Evolutionary conservation across 768 basidiomycete genomes (phyloP).

Genomic region (Lentinula edodes): DNA sequence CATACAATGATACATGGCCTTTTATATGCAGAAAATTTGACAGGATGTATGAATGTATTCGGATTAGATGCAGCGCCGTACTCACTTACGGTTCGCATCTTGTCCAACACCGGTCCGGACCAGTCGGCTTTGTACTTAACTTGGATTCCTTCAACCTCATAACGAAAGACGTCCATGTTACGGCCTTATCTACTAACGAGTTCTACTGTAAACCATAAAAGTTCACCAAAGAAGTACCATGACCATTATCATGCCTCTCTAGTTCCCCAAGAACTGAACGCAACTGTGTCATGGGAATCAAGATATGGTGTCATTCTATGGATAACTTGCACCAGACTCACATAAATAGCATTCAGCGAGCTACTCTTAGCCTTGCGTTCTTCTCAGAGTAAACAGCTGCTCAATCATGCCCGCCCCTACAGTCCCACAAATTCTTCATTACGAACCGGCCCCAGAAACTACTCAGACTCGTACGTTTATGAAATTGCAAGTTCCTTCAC

Average conservation of each 20-base stretch:
- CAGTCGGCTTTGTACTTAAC: background rate
- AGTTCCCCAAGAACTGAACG: background rate
- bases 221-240: too few relatives aligned
- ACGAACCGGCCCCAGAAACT: conserved; percentile 26
- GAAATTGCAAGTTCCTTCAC: background rate
- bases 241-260: too few relatives aligned
- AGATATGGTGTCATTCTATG: background rate
- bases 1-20: background rate
- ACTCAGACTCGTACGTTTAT: conserved; percentile 23
- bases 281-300: background rate
- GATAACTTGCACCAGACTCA: background rate
- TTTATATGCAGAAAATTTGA: too few relatives aligned
- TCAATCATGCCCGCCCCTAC: conserved; percentile 20
- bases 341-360: background rate
- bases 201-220: too few relatives aligned
- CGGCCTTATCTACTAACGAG: too few relatives aligned
- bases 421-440: conserved; percentile 23
- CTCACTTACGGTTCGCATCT: background rate
- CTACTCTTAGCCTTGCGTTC: background rate
- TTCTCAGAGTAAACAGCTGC: background rate
- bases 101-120: background rate
- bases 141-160: too few relatives aligned
- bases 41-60: background rate
- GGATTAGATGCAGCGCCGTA: background rate
- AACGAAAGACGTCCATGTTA: too few relatives aligned